These are phyloP conservation scores for Colletotrichum limetticola DNA, from an alignment of 2,329 filamentous ascomycete genomes.

Conservation along the genomic window DNA sequence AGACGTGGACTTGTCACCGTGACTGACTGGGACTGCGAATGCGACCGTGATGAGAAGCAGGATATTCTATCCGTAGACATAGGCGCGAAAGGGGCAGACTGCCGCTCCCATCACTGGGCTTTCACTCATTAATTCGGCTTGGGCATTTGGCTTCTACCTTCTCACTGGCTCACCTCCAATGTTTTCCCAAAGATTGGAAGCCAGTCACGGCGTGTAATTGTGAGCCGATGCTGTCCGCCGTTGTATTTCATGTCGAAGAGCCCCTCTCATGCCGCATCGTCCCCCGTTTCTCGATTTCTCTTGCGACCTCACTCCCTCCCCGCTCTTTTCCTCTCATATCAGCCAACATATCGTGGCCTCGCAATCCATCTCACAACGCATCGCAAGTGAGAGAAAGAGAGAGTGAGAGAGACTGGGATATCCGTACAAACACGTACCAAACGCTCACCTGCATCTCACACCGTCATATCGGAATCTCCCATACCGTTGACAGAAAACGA, in stretches of 20 bases:
- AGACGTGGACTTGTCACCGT: background rate
- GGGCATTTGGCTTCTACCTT: background rate
- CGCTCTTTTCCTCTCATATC: conserved; percentile 26
- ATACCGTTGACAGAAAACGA: conserved; percentile 9
- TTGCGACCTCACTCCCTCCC: background rate
- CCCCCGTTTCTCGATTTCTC: background rate
- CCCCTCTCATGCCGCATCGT: background rate
- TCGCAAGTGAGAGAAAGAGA: background rate
- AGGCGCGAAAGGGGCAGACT: background rate
- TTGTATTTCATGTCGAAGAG: conserved; percentile 8
- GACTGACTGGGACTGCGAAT: conserved; percentile 10
- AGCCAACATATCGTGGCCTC: conserved; percentile 13
- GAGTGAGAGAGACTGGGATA: background rate
- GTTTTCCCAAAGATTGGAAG: background rate
- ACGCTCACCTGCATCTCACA: conserved; percentile 1
- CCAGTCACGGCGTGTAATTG: background rate
- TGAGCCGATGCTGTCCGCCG: background rate
- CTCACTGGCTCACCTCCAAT: background rate
- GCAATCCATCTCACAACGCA: background rate
- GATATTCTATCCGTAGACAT: background rate
- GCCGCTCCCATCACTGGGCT: conserved; percentile 9
- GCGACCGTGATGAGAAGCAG: conserved; percentile 3
- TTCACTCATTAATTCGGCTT: background rate
- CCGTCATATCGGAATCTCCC: conserved; percentile 9
- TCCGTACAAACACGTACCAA: background rate